Percentiles rank a stretch among this genome's conserved stretches.
Conservation (phyloP, 1,284 basidiomycete genomes). For the Xanthoconium separans region DNA sequence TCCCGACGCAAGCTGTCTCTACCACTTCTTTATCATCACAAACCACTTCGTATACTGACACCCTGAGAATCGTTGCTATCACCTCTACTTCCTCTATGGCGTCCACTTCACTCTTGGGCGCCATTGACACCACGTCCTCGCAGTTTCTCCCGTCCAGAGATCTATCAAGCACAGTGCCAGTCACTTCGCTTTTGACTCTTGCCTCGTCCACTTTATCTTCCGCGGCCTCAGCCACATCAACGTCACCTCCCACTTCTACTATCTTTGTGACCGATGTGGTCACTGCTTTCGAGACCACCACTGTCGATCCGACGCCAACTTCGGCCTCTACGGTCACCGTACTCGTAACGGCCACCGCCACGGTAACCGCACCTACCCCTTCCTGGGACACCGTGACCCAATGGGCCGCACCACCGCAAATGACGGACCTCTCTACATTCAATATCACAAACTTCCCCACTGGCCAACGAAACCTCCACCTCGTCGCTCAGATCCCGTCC, state of each 20-base stretch:
- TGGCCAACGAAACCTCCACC: constrained; percentile 55
- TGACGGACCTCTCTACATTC: constrained; percentile 61
- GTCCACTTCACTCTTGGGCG: background rate
- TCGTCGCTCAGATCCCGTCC: constrained; percentile 50
- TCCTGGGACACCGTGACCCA: constrained; percentile 24
- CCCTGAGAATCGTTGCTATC: background rate
- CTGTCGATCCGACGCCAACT: constrained; percentile 1
- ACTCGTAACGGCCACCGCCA: constrained; percentile 21
- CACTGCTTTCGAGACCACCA: constrained; percentile 10
- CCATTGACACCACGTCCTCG: background rate
- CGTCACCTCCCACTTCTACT: background rate
- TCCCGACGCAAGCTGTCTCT: background rate
- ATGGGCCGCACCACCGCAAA: constrained; percentile 54
- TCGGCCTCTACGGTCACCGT: constrained; percentile 22
- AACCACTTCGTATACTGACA: background rate
- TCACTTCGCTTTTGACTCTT: background rate
- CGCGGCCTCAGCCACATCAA: background rate
- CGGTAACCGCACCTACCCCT: constrained; percentile 11
- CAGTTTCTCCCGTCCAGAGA: background rate
- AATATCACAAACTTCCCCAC: constrained; percentile 56
- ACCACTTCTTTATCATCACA: background rate
- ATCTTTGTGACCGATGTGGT: constrained; percentile 6
- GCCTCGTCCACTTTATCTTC: background rate
- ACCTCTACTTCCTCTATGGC: background rate
- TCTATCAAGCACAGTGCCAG: background rate